Conservation (phyloP, 495 filamentous ascomycete genomes). For the Trichoderma parareesei region DNA sequence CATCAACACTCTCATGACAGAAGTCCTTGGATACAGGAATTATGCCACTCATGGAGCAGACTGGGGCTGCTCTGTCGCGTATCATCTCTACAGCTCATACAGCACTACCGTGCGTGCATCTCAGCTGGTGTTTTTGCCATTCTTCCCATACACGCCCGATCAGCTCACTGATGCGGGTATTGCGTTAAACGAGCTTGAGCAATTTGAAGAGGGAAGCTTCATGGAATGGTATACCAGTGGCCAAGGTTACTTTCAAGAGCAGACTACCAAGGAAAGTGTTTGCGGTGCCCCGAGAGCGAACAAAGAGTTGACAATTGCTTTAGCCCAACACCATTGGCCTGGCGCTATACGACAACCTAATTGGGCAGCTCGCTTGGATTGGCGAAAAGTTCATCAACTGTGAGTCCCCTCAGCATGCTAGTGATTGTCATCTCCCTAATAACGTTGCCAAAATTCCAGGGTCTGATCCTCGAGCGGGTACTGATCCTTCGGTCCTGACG, state of each 20-base stretch:
- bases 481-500: slow-evolving; percentile 14
- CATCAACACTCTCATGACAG: slow-evolving; percentile 10
- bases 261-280: not conserved
- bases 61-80: slow-evolving; percentile 24
- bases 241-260: slow-evolving; percentile 11
- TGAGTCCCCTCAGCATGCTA: not conserved
- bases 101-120: slow-evolving; percentile 14
- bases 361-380: slow-evolving; percentile 32
- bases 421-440: slow-evolving; percentile 15
- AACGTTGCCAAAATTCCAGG: not conserved
- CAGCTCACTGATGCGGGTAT: slow-evolving; percentile 15
- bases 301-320: not conserved
- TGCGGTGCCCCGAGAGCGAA: not conserved
- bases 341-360: slow-evolving; percentile 29
- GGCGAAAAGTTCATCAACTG: slow-evolving; percentile 29
- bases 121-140: slow-evolving; percentile 17
- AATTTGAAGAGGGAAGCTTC: not conserved
- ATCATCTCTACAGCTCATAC: slow-evolving; percentile 20
- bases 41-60: slow-evolving; percentile 27
- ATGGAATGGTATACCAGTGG: slow-evolving; percentile 12
- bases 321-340: slow-evolving; percentile 32
- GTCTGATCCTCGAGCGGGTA: slow-evolving; percentile 17
- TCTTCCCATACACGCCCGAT: slow-evolving; percentile 16
- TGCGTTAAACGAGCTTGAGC: slow-evolving; percentile 12
- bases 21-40: slow-evolving; percentile 20